These are phyloP conservation scores for Candida insectorum DNA, from an alignment of 805 yeast species.

Conservation along the genomic window DNA sequence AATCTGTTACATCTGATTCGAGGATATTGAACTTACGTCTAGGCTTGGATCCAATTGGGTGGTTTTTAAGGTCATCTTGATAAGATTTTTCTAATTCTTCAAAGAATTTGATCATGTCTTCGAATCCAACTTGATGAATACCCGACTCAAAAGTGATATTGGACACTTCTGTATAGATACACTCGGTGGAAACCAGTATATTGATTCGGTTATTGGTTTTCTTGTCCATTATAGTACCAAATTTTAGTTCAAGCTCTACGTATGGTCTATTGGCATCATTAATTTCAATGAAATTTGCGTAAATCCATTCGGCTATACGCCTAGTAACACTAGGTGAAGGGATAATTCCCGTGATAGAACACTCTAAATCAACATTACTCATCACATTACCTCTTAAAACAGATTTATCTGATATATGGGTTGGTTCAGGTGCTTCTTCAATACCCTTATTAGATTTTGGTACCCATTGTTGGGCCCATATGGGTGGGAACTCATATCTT, in stretches of 20 bases:
- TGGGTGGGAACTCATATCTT: constrained; percentile 63
- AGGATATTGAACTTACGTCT: constrained; percentile 55
- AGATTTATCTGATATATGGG: constrained; percentile 18
- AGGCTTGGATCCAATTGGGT: constrained; percentile 18
- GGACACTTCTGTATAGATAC: constrained; percentile 53
- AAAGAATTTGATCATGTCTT: constrained; percentile 52
- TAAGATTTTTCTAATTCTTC: constrained; percentile 50
- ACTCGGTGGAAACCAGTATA: constrained; percentile 67
- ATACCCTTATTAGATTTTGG: constrained; percentile 25
- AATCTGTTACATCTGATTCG: constrained; percentile 62
- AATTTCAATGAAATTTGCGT: constrained; percentile 71
- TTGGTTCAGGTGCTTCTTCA: background rate
- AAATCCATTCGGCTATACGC: constrained; percentile 84
- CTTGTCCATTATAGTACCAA: constrained; percentile 68
- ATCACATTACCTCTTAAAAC: constrained; percentile 31
- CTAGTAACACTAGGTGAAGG: constrained; percentile 81
- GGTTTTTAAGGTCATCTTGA: constrained; percentile 37
- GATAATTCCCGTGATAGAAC: constrained; percentile 67
- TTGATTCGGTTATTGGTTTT: constrained; percentile 58
- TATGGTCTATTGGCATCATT: constrained; percentile 49
- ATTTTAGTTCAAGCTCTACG: constrained; percentile 71
- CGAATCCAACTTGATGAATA: constrained; percentile 59
- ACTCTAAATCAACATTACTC: constrained; percentile 36
- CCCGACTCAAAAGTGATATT: constrained; percentile 63
- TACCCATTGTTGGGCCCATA: constrained; percentile 80